Conservation (phyloP, 345 rosid genomes). For the Euphorbia pulcherrima region DNA sequence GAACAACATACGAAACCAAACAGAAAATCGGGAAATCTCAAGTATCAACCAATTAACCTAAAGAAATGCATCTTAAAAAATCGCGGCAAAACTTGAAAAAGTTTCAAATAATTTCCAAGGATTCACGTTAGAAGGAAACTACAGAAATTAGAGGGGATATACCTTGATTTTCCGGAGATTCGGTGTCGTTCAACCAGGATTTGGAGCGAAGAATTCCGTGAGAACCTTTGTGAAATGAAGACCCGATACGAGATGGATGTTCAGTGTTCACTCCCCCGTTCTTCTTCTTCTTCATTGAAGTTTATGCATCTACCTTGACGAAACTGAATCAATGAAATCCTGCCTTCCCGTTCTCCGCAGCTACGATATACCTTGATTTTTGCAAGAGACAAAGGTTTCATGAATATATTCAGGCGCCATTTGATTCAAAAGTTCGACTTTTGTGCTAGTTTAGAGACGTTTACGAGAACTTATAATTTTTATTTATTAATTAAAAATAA, state of each 20-base stretch:
- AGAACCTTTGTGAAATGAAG: constrained; percentile 1
- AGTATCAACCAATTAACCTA: background rate
- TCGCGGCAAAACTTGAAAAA: background rate
- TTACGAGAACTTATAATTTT: too few relatives aligned
- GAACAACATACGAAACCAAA: background rate
- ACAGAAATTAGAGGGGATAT: background rate
- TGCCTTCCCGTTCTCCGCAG: background rate
- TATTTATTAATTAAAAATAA: too few relatives aligned
- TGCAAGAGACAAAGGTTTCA: background rate
- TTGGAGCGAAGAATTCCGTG: constrained; percentile 1
- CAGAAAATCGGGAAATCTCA: background rate
- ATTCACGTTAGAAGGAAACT: background rate
- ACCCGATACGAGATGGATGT: constrained; percentile 2
- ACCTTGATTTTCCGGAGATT: constrained; percentile 4
- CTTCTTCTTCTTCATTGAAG: constrained; percentile 16
- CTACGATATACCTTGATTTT: background rate
- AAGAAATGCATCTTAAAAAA: background rate
- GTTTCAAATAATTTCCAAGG: background rate
- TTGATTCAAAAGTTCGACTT: background rate
- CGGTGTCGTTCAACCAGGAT: background rate
- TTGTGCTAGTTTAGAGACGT: too few relatives aligned
- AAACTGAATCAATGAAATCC: background rate
- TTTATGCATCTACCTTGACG: background rate
- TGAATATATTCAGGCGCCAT: background rate
- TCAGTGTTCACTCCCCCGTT: background rate